Percentiles rank a stretch among this genome's conserved stretches.
Conservation (phyloP, 2,329 filamentous ascomycete genomes). For the Aureobasidium lini region DNA sequence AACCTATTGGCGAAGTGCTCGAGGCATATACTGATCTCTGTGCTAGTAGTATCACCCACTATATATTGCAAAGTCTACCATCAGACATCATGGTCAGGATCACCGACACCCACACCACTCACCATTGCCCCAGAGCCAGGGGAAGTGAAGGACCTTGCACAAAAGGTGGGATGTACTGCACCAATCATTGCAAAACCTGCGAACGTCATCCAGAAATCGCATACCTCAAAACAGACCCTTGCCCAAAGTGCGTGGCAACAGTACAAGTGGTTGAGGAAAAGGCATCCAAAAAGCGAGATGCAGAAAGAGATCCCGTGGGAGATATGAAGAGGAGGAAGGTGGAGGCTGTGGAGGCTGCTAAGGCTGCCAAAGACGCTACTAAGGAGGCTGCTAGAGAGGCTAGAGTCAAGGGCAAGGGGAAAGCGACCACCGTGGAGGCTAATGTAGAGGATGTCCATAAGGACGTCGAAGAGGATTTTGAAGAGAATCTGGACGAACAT, state of each 20-base stretch:
- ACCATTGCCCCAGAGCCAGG: neutral
- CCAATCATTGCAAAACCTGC: neutral
- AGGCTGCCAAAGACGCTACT: too few species aligned
- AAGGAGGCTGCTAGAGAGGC: too few species aligned
- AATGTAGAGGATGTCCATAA: too few species aligned
- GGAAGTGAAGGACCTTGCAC: neutral
- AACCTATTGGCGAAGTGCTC: too few species aligned
- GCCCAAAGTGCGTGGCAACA: neutral
- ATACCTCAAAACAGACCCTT: neutral
- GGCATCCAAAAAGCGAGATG: neutral
- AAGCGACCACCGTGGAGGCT: too few species aligned
- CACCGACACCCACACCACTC: neutral
- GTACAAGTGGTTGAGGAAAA: neutral
- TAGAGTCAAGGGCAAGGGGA: too few species aligned
- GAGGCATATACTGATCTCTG: neutral
- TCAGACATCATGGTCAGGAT: neutral
- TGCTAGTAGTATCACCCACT: neutral
- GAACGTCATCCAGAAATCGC: neutral
- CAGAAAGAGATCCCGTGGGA: too few species aligned
- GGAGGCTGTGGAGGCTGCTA: too few species aligned
- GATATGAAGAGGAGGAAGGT: too few species aligned
- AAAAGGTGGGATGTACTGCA: neutral
- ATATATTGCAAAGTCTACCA: neutral
- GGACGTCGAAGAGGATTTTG: too few species aligned
- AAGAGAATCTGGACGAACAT: too few species aligned